Conservation (phyloP, 2,329 filamentous ascomycete genomes). For the Aureobasidium sp. region DNA sequence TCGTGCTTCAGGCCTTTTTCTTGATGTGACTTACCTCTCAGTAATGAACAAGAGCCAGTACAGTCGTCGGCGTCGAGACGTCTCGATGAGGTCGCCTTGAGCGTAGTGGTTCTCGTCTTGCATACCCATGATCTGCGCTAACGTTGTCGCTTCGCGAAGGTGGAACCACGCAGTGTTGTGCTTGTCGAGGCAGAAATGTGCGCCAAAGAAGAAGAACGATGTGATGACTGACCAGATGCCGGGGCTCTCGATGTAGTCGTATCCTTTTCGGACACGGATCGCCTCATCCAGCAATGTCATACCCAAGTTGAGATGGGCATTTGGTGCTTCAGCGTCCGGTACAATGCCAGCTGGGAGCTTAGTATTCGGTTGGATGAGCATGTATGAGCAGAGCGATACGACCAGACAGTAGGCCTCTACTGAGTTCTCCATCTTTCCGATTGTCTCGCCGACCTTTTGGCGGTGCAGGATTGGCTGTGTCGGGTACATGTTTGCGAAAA, state of each 20-base stretch:
- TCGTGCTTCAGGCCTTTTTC: background rate
- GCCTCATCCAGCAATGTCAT: slow-evolving; percentile 52
- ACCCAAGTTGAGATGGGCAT: slow-evolving; percentile 38
- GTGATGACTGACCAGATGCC: slow-evolving; percentile 51
- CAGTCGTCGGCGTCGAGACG: slow-evolving; percentile 45
- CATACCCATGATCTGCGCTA: slow-evolving; percentile 50
- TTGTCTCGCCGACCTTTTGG: slow-evolving; percentile 42
- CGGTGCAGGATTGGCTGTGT: slow-evolving; percentile 53
- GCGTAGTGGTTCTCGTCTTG: slow-evolving; percentile 51
- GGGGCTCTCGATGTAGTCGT: slow-evolving; percentile 50
- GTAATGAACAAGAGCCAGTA: slow-evolving; percentile 58
- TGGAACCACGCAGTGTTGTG: slow-evolving; percentile 56
- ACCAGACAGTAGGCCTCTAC: slow-evolving; percentile 52
- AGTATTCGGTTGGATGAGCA: slow-evolving; percentile 43
- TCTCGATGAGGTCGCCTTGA: slow-evolving; percentile 41
- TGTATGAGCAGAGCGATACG: slow-evolving; percentile 42
- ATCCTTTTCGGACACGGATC: slow-evolving; percentile 45
- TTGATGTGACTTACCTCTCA: slow-evolving; percentile 38
- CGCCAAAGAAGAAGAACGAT: slow-evolving; percentile 53
- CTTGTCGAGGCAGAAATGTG: slow-evolving; percentile 54
- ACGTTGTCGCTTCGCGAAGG: slow-evolving; percentile 51
- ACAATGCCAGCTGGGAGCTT: slow-evolving; percentile 28
- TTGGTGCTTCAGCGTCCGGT: slow-evolving; percentile 41
- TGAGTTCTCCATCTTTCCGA: slow-evolving; percentile 42
- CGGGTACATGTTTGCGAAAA: slow-evolving; percentile 55